Evolutionary conservation across 1,139 yeast species (phyloP).

Genomic region (Pichia sp.): DNA sequence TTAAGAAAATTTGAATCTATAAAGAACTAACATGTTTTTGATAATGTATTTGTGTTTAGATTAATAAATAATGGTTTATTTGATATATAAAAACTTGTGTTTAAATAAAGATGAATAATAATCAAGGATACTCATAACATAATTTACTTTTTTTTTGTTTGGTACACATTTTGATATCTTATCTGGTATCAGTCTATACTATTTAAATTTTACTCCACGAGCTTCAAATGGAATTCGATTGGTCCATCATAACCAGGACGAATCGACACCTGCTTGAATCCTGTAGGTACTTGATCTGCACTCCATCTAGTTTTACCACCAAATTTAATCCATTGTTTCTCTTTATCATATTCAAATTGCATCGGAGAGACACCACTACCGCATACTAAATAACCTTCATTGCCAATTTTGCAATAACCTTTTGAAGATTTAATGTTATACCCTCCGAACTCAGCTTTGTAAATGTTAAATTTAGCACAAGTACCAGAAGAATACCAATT

Average conservation of each 20-base stretch:
- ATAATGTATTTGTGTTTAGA: too few relatives aligned
- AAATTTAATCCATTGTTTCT: constrained; percentile 45
- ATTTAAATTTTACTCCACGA: too few relatives aligned
- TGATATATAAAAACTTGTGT: too few relatives aligned
- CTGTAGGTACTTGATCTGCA: constrained; percentile 44
- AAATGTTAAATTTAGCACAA: constrained; percentile 66
- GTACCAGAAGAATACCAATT: constrained; percentile 80
- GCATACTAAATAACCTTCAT: constrained; percentile 33
- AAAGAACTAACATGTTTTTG: too few relatives aligned
- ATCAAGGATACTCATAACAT: too few relatives aligned
- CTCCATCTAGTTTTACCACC: constrained; percentile 68
- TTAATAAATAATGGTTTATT: too few relatives aligned
- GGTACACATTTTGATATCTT: too few relatives aligned
- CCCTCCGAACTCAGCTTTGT: constrained; percentile 65
- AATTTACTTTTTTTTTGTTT: too few relatives aligned
- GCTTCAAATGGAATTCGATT: constrained; percentile 37
- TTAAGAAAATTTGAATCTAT: too few relatives aligned
- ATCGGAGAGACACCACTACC: constrained; percentile 34
- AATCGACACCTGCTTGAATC: constrained; percentile 49
- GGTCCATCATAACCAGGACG: constrained; percentile 44
- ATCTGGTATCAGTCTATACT: too few relatives aligned
- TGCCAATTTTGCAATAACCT: constrained; percentile 63
- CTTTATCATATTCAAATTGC: constrained; percentile 49
- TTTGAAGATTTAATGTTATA: constrained; percentile 57
- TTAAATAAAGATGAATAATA: too few relatives aligned